A percentile compares a stretch with the other conserved stretches of the same genome.
Conservation (phyloP, 2,329 filamentous ascomycete species). For the Aspergillus uvarum region DNA sequence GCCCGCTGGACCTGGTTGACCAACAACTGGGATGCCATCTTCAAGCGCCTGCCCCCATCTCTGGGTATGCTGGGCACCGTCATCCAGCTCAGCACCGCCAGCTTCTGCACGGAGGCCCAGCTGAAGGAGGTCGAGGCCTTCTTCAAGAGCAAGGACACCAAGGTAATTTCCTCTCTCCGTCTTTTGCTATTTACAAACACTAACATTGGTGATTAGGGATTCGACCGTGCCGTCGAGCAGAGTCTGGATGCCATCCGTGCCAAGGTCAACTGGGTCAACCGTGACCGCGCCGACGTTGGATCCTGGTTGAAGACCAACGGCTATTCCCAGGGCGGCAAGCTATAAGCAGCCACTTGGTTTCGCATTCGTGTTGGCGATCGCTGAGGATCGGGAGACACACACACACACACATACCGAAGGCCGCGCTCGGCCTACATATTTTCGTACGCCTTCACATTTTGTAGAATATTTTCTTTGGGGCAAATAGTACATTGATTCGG, state of each 20-base stretch:
- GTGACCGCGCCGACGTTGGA: conserved; percentile 76
- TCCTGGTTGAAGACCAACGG: conserved; percentile 67
- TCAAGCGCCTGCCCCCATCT: conserved; percentile 78
- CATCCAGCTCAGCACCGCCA: conserved; percentile 76
- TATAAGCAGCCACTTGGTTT: conserved; percentile 21
- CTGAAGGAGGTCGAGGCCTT: conserved; percentile 74
- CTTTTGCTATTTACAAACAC: conserved; percentile 4
- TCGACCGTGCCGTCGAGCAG: conserved; percentile 86
- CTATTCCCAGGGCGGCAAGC: conserved; percentile 49
- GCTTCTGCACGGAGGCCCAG: conserved; percentile 76
- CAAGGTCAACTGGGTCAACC: conserved; percentile 77
- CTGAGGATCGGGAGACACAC: no score
- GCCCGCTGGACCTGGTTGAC: conserved; percentile 82
- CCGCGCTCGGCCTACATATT: not conserved
- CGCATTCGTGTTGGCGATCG: not conserved
- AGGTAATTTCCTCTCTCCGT: conserved; percentile 43
- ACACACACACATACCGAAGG: no score
- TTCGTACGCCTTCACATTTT: not conserved
- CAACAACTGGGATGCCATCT: conserved; percentile 82
- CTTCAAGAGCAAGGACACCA: conserved; percentile 79
- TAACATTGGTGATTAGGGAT: conserved; percentile 52
- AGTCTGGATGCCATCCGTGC: conserved; percentile 80
- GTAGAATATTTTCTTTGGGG: not conserved
- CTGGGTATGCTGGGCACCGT: conserved; percentile 82
- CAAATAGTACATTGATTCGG: not conserved